A percentile compares a stretch with the other conserved stretches of the same genome.
These are phyloP conservation scores for Bruguiera gymnorhiza DNA, from an alignment of 345 rosid species.

Conservation along the genomic window DNA sequence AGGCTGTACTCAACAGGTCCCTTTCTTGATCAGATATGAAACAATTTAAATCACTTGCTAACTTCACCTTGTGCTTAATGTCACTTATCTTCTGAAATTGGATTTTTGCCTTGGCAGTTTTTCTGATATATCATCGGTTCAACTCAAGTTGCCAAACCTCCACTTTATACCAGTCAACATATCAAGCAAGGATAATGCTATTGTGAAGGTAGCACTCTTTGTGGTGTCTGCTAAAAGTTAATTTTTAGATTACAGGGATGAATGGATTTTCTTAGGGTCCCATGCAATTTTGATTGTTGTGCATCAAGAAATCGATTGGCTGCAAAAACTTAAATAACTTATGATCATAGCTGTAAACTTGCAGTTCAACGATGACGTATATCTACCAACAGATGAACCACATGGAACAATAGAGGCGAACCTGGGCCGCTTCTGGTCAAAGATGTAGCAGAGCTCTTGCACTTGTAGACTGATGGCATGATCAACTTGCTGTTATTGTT, in stretches of 20 bases:
- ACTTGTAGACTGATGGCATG: background rate
- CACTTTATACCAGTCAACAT: conserved; percentile 88
- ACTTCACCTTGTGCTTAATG: background rate
- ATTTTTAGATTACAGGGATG: background rate
- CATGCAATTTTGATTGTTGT: background rate
- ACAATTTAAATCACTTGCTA: background rate
- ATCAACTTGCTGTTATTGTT: too few species aligned
- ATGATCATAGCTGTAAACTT: conserved; percentile 7
- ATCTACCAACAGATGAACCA: conserved; percentile 83
- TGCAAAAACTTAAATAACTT: too few species aligned
- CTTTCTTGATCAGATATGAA: conserved; percentile 3
- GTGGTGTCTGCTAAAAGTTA: background rate
- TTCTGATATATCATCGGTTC: conserved; percentile 58
- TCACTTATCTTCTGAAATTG: conserved; percentile 1
- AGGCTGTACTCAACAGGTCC: conserved; percentile 72
- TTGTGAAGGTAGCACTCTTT: conserved; percentile 62
- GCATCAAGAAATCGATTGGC: background rate
- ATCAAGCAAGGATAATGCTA: conserved; percentile 59
- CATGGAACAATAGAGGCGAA: conserved; percentile 91
- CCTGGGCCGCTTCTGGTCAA: conserved; percentile 65
- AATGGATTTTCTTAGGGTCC: background rate
- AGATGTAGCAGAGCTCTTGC: conserved; percentile 47
- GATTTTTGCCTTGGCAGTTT: conserved; percentile 46
- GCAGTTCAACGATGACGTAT: conserved; percentile 87
- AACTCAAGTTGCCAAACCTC: conserved; percentile 83